Conservation (phyloP, 345 rosid species). For the Hibiscus mutabilis region DNA sequence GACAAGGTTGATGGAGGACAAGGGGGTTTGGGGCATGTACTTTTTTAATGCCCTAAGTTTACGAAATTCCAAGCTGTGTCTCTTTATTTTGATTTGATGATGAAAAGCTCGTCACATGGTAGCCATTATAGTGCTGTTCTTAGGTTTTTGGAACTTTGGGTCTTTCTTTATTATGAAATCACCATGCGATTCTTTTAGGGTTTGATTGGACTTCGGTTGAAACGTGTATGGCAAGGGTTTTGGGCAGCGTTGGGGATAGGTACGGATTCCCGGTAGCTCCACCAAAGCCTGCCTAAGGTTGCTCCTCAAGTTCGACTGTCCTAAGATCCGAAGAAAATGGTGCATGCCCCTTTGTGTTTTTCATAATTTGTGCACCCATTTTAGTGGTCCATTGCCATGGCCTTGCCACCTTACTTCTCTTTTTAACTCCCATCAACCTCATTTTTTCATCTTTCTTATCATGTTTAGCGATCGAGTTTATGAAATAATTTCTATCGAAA, state of each 20-base stretch:
- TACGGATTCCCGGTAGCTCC: constrained; percentile 3
- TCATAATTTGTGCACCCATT: not conserved
- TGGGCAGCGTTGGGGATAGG: not conserved
- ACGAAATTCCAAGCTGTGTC: constrained; percentile 35
- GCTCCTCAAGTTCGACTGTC: constrained; percentile 26
- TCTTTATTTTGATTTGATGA: constrained; percentile 10
- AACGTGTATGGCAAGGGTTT: not conserved
- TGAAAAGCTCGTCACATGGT: constrained; percentile 49
- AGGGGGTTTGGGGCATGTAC: constrained; percentile 3
- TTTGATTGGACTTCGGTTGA: not conserved
- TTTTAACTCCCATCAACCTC: no score
- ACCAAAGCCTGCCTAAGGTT: constrained; percentile 5
- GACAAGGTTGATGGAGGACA: constrained; percentile 28
- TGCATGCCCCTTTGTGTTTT: not conserved
- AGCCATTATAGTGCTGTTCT: constrained; percentile 21
- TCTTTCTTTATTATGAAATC: not conserved
- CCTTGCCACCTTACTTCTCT: no score
- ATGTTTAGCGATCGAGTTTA: no score
- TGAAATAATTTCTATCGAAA: no score
- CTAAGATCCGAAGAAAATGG: not conserved
- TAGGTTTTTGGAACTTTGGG: not conserved
- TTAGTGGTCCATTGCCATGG: not conserved
- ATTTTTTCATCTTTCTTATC: no score
- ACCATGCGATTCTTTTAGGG: no score
- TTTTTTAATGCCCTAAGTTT: not conserved